These are phyloP conservation scores for Echria macrotheca DNA, from an alignment of 495 filamentous ascomycete species.

Conservation along the genomic window DNA sequence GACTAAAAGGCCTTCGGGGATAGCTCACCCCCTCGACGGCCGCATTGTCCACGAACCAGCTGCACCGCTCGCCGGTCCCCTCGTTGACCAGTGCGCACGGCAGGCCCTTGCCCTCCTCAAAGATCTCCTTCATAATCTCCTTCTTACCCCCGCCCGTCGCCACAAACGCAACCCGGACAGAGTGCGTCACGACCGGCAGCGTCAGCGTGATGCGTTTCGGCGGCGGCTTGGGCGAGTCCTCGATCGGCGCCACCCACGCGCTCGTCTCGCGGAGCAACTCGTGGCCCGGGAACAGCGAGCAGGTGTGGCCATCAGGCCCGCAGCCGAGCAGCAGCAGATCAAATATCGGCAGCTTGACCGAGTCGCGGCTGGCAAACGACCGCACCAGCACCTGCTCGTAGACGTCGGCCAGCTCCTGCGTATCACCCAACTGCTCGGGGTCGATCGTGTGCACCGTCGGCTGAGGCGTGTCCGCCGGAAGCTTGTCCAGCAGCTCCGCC, in stretches of 20 bases:
- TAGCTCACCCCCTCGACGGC: constrained; percentile 81
- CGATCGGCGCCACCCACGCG: constrained; percentile 87
- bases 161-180: constrained; percentile 80
- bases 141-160: constrained; percentile 86
- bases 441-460: constrained; percentile 80
- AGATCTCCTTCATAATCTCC: constrained; percentile 86
- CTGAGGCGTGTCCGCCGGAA: constrained; percentile 57
- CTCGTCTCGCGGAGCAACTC: constrained; percentile 78
- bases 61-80: constrained; percentile 74
- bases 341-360: constrained; percentile 87
- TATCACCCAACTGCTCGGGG: constrained; percentile 62
- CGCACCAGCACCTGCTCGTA: constrained; percentile 87
- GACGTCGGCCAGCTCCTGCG: constrained; percentile 85
- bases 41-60: constrained; percentile 86
- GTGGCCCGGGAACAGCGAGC: constrained; percentile 90
- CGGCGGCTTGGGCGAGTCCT: constrained; percentile 92
- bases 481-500: constrained; percentile 79
- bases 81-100: constrained; percentile 86
- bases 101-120: constrained; percentile 70
- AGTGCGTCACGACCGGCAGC: constrained; percentile 80
- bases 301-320: constrained; percentile 95
- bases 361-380: constrained; percentile 77
- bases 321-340: constrained; percentile 88
- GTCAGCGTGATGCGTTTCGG: constrained; percentile 85
- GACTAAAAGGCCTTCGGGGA: constrained; percentile 52